Conservation (phyloP, 2,329 filamentous ascomycete genomes). For the Aureobasidium sp. region DNA sequence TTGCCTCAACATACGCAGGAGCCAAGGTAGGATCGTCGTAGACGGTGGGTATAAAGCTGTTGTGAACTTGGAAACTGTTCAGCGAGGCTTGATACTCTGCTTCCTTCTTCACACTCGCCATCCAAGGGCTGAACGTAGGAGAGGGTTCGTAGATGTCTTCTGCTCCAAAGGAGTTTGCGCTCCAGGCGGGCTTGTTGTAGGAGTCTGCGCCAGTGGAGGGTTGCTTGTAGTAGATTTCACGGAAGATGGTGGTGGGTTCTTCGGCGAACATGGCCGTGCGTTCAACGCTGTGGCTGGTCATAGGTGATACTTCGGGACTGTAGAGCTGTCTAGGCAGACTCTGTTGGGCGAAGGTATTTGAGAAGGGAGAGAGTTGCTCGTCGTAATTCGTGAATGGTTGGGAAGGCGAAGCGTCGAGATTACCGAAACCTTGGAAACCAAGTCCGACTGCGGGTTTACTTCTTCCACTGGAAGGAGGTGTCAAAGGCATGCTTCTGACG, state of each 20-base stretch:
- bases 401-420: slow-evolving; percentile 1
- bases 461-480: slow-evolving; percentile 19
- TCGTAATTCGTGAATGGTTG: slow-evolving; percentile 1
- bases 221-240: background rate
- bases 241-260: background rate
- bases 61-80: background rate
- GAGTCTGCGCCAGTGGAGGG: background rate
- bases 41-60: slow-evolving; percentile 21
- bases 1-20: slow-evolving; percentile 11
- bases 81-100: slow-evolving; percentile 8
- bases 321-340: slow-evolving; percentile 8
- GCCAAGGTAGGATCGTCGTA: slow-evolving; percentile 33
- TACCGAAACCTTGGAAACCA: background rate
- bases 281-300: slow-evolving; percentile 21
- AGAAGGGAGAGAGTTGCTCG: slow-evolving; percentile 5
- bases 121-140: slow-evolving; percentile 20
- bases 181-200: slow-evolving; percentile 8
- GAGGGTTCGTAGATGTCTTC: slow-evolving; percentile 14
- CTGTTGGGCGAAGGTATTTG: background rate
- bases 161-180: slow-evolving; percentile 13
- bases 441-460: slow-evolving; percentile 1
- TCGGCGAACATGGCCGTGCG: background rate
- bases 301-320: slow-evolving; percentile 17
- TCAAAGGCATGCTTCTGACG: slow-evolving; percentile 11
- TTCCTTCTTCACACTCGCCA: slow-evolving; percentile 21